Evolutionary conservation across 768 basidiomycete genomes (phyloP), one percentile per base, ranked within the genome.

Genomic region (Pleurotus tuoliensis): DNA sequence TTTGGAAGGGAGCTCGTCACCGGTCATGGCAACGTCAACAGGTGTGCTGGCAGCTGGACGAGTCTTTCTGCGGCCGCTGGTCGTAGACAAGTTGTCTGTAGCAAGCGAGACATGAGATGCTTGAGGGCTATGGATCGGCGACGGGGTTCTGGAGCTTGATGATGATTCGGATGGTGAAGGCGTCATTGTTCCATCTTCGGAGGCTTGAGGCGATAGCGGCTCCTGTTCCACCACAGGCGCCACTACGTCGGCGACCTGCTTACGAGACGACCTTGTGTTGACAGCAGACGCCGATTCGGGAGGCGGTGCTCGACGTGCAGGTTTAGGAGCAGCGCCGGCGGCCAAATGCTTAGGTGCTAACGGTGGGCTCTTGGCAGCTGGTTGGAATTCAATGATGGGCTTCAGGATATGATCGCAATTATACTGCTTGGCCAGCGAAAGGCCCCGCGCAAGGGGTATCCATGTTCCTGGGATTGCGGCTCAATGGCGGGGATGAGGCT

Each of bases 311-410:
- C 79, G 77, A 57, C 82, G 80, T 16, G 79, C 61, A 25, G 80
- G 78, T 49, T 81, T 74, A 58, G 71, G 71, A 49, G 78, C 73
- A 46, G 90, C 78, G 24, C 83, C 81, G 20, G 92, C 86, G 15
- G 93, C 93, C 34, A 94, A 76, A 71, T 99, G 97, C 72, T 98
- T 98, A 15, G 97, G 97, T 16, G 97, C 97, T 38, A 92, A 83
- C 18, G 97, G 97, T 0, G 93, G 93, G 61, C 94, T 96, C 68
- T 90, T 91, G 4, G 88, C 85, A 3, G 88, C 87, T 27, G 95
- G 91, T 57, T 88, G 83, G 66, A 95, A 98, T 69, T 98, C 94
- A 59, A 98, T 91, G 59, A 99, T 93, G 25, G 97, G 94, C 37
- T 91, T 87, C 16, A 99, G 79, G 15, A 90, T 78, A 18, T 76